Conservation (phyloP, 23 red algal species). For the Gracilariopsis chorda region DNA sequence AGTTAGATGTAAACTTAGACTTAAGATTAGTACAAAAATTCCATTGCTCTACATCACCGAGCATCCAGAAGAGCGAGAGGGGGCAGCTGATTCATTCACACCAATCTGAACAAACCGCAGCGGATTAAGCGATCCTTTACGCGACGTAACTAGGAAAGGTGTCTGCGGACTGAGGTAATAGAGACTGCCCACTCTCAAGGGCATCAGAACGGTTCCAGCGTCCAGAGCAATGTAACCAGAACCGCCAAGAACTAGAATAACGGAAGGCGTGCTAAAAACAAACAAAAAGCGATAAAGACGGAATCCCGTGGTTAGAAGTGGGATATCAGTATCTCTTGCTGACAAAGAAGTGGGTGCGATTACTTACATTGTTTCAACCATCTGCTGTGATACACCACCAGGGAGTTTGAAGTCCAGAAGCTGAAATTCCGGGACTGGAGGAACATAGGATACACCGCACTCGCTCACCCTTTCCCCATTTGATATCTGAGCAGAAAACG, state of each 20-base stretch:
- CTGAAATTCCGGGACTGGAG: slow-evolving; percentile 52
- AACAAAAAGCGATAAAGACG: background rate
- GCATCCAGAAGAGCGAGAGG: slow-evolving; percentile 20
- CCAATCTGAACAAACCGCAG: slow-evolving; percentile 54
- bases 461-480: slow-evolving; percentile 46
- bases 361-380: slow-evolving; percentile 55
- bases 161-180: slow-evolving; percentile 56
- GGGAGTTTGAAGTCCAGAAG: slow-evolving; percentile 48
- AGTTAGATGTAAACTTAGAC: no score
- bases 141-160: slow-evolving; percentile 23
- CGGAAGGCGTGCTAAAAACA: slow-evolving; percentile 22
- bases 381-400: slow-evolving; percentile 29
- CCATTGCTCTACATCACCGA: slow-evolving; percentile 15
- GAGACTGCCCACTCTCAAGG: slow-evolving; percentile 25
- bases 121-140: background rate
- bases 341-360: background rate
- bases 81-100: slow-evolving; percentile 55
- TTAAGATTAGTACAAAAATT: no score
- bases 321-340: background rate
- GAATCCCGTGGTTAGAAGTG: background rate
- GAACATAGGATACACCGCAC: slow-evolving; percentile 26
- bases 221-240: slow-evolving; percentile 25
- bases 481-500: slow-evolving; percentile 10
- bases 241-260: slow-evolving; percentile 51
- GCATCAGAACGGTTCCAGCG: slow-evolving; percentile 4